phyloP scores from a whole-genome alignment of 1,284 basidiomycete genomes.

The Pisolithus thermaeus region DNA sequence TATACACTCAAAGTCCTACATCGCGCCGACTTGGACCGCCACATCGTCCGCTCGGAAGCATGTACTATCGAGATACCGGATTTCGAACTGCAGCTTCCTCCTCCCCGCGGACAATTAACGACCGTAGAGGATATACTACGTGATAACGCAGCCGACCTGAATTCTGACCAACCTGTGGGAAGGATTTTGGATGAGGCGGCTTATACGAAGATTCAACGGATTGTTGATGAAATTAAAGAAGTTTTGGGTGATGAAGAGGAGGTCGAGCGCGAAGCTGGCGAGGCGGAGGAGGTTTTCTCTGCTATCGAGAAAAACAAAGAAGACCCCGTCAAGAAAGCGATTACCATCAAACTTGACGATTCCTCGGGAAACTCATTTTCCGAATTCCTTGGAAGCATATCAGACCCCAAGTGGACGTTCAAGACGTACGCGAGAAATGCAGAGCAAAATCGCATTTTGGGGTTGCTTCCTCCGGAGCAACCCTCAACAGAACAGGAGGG shows the following conservation, averaged over 20 bases:
- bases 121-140: slow-evolving; percentile 92
- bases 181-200: slow-evolving; percentile 76
- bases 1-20: slow-evolving; percentile 83
- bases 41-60: slow-evolving; percentile 86
- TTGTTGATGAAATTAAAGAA: slow-evolving; percentile 65
- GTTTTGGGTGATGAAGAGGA: slow-evolving; percentile 63
- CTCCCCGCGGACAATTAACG: slow-evolving; percentile 86
- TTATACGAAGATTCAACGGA: slow-evolving; percentile 73
- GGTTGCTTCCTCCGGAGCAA: slow-evolving; percentile 52
- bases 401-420: slow-evolving; percentile 92
- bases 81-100: slow-evolving; percentile 87
- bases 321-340: slow-evolving; percentile 50
- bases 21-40: slow-evolving; percentile 82
- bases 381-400: slow-evolving; percentile 73
- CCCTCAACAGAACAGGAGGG: slow-evolving; percentile 29
- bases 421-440: slow-evolving; percentile 79
- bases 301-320: slow-evolving; percentile 34
- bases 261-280: slow-evolving; percentile 16
- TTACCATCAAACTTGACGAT: slow-evolving; percentile 89
- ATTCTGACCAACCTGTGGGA: slow-evolving; percentile 81
- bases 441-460: slow-evolving; percentile 82
- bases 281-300: slow-evolving; percentile 13
- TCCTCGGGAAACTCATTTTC: slow-evolving; percentile 95
- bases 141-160: slow-evolving; percentile 82
- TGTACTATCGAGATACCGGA: slow-evolving; percentile 86